Base-by-base conservation (phyloP, 169 alveolate species). In the Babesia caballi region DNA sequence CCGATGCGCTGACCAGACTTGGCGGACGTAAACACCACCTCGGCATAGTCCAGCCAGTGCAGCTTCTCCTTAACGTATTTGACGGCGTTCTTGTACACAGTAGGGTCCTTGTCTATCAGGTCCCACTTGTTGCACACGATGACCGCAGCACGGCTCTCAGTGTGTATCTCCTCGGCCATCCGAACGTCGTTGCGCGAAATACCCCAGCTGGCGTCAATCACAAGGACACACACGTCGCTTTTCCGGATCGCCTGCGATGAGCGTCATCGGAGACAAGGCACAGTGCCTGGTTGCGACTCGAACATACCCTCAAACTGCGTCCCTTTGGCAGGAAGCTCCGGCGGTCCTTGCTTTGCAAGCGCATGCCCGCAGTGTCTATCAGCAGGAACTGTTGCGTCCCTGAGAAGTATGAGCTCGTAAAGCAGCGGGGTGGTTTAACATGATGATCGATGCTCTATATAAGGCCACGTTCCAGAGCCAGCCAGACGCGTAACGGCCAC, bases 91-190 rank as follows among this genome's bases (percentile, higher is more conserved):
- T 84, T 77, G 57, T 84, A 85, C 33, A 82, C 81, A 19, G 84
- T 70, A 21, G 88, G 87, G 35, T 80, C 88, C 70, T 88, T 88
- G 71, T 84, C 85, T 41, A 88, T 72, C 23, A 88, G 75, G 65
- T 88, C 93, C 93, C 93, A 88, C 75, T 88, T 88, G 74, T 88
- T 88, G 68, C 93, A 88, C 52, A 87, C 86, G 50, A 88, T 84
- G 44, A 88, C 77, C 36, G 90, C 85, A 23, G 91, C 85, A 28
- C 77, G 70, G 66, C 69, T 84, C 63, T 88, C 91, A 28, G 69
- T 36, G 40, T 73, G 38, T 23, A 88, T 88, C 44, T 71, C 90
- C 70, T 88, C 82, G 36, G 93, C 93, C 51, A 88, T 63, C 52
- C 70, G 81, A 35, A 88, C 51, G 53, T 88, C 93, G 40, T 88